Evolutionary conservation across 1,284 basidiomycete species (phyloP).

Genomic region (Meira miltonrushii): DNA sequence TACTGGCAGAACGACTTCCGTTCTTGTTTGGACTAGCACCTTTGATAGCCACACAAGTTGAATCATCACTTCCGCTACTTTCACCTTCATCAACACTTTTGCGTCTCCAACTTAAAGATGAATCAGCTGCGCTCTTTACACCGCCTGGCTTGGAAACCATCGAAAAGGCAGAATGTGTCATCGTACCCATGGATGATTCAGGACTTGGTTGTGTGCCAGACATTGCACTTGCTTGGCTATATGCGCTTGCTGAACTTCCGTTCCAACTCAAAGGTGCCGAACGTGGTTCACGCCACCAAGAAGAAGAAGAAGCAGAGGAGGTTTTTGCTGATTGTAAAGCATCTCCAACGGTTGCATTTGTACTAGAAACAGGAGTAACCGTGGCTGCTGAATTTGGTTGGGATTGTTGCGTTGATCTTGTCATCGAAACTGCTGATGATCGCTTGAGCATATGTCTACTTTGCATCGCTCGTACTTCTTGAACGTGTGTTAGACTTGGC

Average conservation of each 20-base stretch:
- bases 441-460: not conserved
- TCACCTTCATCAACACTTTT: not conserved
- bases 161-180: no score
- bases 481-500: slow-evolving; percentile 1
- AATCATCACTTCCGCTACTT: not conserved
- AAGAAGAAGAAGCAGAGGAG: not conserved
- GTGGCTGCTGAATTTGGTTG: no score
- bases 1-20: not conserved
- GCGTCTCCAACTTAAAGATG: not conserved
- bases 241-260: not conserved
- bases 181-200: no score
- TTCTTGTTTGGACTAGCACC: no score
- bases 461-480: not conserved
- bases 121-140: not conserved
- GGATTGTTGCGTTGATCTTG: no score
- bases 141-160: no score
- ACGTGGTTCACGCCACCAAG: not conserved
- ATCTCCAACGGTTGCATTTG: no score
- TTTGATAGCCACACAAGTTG: no score
- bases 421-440: no score
- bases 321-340: no score
- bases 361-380: no score
- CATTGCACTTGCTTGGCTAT: not conserved
- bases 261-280: not conserved
- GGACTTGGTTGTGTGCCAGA: no score